These are phyloP conservation scores for Yamadazyma akitaensis DNA, from an alignment of 805 yeast genomes.

Conservation along the genomic window DNA sequence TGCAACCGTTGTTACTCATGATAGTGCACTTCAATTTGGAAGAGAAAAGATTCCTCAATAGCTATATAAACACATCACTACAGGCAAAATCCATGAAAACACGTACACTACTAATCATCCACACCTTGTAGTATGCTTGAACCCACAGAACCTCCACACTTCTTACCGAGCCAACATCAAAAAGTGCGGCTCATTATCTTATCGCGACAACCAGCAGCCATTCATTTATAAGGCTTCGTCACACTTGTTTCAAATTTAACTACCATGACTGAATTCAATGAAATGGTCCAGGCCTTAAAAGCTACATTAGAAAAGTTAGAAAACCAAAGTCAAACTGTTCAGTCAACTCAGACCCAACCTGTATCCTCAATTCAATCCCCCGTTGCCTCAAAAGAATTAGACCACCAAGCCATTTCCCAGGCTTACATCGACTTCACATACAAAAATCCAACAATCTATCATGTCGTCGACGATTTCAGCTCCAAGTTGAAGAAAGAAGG, in stretches of 20 bases:
- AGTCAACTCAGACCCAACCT: neutral
- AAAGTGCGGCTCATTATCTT: neutral
- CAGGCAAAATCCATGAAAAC: too few relatives aligned
- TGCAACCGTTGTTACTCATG: neutral
- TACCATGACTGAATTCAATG: constrained; percentile 13
- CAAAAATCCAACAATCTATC: constrained; percentile 41
- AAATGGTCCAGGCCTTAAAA: constrained; percentile 14
- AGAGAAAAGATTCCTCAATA: too few relatives aligned
- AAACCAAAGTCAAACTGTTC: neutral
- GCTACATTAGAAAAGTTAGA: constrained; percentile 10
- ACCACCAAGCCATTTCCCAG: constrained; percentile 9
- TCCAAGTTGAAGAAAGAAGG: constrained; percentile 23
- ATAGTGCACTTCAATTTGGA: too few relatives aligned
- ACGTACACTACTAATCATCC: too few relatives aligned
- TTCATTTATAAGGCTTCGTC: neutral
- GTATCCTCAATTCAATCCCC: neutral
- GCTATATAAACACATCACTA: too few relatives aligned
- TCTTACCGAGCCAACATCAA: neutral
- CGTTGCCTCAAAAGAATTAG: neutral
- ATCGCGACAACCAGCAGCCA: constrained; percentile 1
- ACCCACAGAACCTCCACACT: neutral
- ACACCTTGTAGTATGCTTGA: too few relatives aligned
- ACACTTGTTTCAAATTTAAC: neutral
- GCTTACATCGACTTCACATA: constrained; percentile 30
- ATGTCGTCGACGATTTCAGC: constrained; percentile 27